A percentile compares a stretch with the other conserved stretches of the same genome.
phyloP scores from a whole-genome alignment of 345 rosid genomes.

The Pseudoturritis turrita region DNA sequence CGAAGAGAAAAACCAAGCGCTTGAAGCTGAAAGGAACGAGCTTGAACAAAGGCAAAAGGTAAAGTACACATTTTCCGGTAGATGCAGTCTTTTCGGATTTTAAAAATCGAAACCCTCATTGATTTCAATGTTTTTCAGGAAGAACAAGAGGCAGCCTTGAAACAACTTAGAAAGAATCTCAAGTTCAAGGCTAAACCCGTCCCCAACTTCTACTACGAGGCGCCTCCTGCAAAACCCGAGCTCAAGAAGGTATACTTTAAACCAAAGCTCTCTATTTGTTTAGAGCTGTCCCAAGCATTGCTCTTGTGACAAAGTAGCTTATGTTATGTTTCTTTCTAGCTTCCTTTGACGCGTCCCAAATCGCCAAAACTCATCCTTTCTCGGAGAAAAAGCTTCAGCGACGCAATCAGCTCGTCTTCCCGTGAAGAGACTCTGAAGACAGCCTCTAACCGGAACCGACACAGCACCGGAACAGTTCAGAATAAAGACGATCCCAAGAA shows the following conservation, averaged over 20 bases:
- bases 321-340: conserved; percentile 29
- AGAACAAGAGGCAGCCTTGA: conserved; percentile 92
- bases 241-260: conserved; percentile 66
- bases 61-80: neutral
- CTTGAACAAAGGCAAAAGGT: conserved; percentile 82
- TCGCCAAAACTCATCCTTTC: conserved; percentile 56
- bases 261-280: neutral
- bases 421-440: conserved; percentile 19
- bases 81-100: neutral
- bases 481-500: conserved; percentile 23
- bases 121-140: conserved; percentile 40
- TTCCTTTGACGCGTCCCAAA: conserved; percentile 79
- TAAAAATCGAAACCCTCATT: neutral
- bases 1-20: conserved; percentile 74
- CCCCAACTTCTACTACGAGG: conserved; percentile 88
- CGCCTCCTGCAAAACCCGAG: conserved; percentile 78
- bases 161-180: conserved; percentile 84
- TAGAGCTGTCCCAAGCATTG: neutral
- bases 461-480: conserved; percentile 43
- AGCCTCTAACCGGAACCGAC: conserved; percentile 23
- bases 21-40: conserved; percentile 74
- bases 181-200: conserved; percentile 83
- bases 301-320: conserved; percentile 1
- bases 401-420: conserved; percentile 30
- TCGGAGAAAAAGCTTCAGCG: conserved; percentile 65